A percentile compares a stretch with the other conserved stretches of the same genome.
These are phyloP conservation scores for Monosporozyma servazzii DNA, from an alignment of 805 yeast species.

Conservation along the genomic window DNA sequence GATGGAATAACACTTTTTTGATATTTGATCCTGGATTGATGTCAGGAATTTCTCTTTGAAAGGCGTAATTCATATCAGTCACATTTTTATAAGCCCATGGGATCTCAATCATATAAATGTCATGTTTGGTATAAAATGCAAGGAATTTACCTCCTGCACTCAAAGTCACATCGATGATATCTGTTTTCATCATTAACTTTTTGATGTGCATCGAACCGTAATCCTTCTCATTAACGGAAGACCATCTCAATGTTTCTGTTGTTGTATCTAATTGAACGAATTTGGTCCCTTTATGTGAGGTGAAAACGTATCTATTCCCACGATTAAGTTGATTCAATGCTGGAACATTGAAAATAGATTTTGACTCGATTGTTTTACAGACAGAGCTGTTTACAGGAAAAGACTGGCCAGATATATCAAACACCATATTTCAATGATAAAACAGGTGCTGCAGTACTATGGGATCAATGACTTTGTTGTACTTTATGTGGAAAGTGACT, in stretches of 20 bases:
- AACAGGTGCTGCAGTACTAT: neutral
- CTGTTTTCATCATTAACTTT: neutral
- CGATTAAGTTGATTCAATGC: slow-evolving; percentile 5
- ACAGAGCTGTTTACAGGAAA: neutral
- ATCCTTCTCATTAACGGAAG: neutral
- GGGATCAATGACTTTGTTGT: neutral
- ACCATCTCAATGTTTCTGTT: slow-evolving; percentile 5
- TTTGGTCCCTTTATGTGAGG: slow-evolving; percentile 11
- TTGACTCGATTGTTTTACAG: neutral
- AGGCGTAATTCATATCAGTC: neutral
- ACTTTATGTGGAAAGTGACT: neutral
- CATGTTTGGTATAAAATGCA: slow-evolving; percentile 13
- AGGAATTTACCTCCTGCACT: slow-evolving; percentile 17
- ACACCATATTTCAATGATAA: neutral
- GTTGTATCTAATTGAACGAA: slow-evolving; percentile 8
- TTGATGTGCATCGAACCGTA: slow-evolving; percentile 12
- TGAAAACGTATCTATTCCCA: slow-evolving; percentile 11
- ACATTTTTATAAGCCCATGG: slow-evolving; percentile 19
- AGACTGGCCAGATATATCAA: neutral
- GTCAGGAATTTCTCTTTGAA: slow-evolving; percentile 2
- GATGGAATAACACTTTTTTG: slow-evolving; percentile 42
- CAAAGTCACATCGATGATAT: slow-evolving; percentile 7
- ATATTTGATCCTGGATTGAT: slow-evolving; percentile 7
- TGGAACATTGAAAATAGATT: slow-evolving; percentile 2
- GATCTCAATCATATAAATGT: slow-evolving; percentile 18